phyloP scores from a whole-genome alignment of 768 basidiomycete genomes.

The Pilatotrama ljubarskyi region DNA sequence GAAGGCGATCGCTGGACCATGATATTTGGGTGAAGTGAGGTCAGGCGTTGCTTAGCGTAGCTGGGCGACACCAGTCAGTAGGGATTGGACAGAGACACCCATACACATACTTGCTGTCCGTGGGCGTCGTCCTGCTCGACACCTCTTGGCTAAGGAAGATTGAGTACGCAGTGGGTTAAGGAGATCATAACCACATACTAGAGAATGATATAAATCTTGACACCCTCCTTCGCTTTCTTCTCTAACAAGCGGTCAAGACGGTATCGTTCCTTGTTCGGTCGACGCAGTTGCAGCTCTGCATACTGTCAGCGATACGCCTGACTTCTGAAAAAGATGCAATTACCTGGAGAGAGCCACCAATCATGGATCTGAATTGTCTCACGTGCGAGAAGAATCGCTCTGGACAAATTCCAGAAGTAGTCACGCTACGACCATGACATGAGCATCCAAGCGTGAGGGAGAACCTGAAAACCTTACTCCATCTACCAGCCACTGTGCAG shows the following conservation, averaged over 20 bases:
- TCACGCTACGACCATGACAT: slow-evolving; percentile 62
- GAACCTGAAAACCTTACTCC: slow-evolving; percentile 58
- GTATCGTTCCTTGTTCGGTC: slow-evolving; percentile 83
- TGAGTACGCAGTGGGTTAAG: not conserved
- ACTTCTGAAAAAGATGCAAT: not conserved
- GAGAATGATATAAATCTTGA: slow-evolving; percentile 93
- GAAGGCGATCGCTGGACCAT: slow-evolving; percentile 97
- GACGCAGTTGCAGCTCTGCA: slow-evolving; percentile 79
- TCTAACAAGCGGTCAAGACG: slow-evolving; percentile 85
- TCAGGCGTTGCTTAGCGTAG: slow-evolving; percentile 84
- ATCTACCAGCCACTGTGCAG: slow-evolving; percentile 98
- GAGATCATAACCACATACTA: slow-evolving; percentile 57
- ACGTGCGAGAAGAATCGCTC: slow-evolving; percentile 86
- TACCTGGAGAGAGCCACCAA: slow-evolving; percentile 93
- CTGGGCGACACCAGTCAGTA: slow-evolving; percentile 35
- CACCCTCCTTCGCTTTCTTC: slow-evolving; percentile 91
- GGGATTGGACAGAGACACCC: not conserved
- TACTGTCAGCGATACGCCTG: not conserved
- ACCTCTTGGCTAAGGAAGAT: slow-evolving; percentile 76
- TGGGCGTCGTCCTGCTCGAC: slow-evolving; percentile 91
- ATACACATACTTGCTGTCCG: slow-evolving; percentile 77
- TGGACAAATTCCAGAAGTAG: slow-evolving; percentile 96
- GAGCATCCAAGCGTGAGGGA: slow-evolving; percentile 1
- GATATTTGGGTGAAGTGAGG: slow-evolving; percentile 84
- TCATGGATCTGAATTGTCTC: slow-evolving; percentile 94